These are phyloP conservation scores for Diversispora eburnea DNA, from an alignment of 192 early-diverging fungal genomes.

Conservation along the genomic window DNA sequence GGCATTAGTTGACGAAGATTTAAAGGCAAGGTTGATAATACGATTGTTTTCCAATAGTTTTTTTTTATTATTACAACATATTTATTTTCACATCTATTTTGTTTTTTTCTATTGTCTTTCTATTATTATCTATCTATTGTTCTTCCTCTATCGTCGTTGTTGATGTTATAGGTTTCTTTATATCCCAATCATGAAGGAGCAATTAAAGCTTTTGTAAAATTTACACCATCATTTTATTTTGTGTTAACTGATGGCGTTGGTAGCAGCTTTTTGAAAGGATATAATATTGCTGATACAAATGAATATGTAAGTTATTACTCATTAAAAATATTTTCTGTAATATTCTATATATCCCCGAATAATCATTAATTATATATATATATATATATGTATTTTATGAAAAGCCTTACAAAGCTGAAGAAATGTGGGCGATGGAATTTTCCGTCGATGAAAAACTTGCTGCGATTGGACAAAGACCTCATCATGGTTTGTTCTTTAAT, in stretches of 20 bases:
- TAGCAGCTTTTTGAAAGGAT: conserved; percentile 53
- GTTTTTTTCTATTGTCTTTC: background rate
- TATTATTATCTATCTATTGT: no score
- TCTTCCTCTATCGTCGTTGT: no score
- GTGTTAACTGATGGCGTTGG: conserved; percentile 51
- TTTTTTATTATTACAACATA: conserved; percentile 17
- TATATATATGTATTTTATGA: background rate
- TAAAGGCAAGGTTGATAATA: conserved; percentile 39
- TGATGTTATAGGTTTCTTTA: conserved; percentile 43
- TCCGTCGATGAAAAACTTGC: conserved; percentile 51
- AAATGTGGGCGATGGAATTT: conserved; percentile 54
- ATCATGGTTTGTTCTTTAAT: conserved; percentile 28
- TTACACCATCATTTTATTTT: conserved; percentile 64
- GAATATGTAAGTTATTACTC: conserved; percentile 29
- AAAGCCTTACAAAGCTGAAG: background rate
- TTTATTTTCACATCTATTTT: conserved; percentile 12
- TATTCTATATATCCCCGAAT: conserved; percentile 29
- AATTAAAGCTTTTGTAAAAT: conserved; percentile 48
- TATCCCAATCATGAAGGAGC: conserved; percentile 63
- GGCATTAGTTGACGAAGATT: conserved; percentile 47
- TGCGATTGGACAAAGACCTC: conserved; percentile 42
- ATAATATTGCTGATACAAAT: conserved; percentile 46
- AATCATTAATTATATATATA: conserved; percentile 3
- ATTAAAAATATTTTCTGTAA: conserved; percentile 30
- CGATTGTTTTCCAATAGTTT: conserved; percentile 22